phyloP scores from a whole-genome alignment of 352 stramenopile species.

The Phytophthora rubi region DNA sequence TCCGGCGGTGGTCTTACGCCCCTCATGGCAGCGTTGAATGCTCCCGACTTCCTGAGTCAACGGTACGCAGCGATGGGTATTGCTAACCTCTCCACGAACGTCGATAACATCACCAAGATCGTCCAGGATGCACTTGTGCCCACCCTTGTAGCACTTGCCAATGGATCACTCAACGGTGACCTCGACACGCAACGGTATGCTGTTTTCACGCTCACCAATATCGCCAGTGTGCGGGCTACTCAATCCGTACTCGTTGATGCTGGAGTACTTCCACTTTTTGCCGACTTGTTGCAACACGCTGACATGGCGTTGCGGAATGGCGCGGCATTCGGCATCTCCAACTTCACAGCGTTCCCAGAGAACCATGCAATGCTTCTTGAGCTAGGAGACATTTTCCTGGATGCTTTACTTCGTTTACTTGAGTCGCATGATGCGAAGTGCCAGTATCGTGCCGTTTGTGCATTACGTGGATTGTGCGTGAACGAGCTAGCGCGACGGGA shows the following conservation, averaged over 20 bases:
- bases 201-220: slow-evolving; percentile 93
- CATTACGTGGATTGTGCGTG: slow-evolving; percentile 93
- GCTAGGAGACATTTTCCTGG: slow-evolving; percentile 47
- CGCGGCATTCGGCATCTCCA: slow-evolving; percentile 92
- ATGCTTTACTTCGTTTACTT: slow-evolving; percentile 63
- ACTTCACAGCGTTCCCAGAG: slow-evolving; percentile 93
- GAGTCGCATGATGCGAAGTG: slow-evolving; percentile 75
- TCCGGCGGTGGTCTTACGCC: slow-evolving; percentile 89
- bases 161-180: slow-evolving; percentile 84
- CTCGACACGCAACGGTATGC: slow-evolving; percentile 94
- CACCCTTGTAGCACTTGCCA: slow-evolving; percentile 86
- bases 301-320: slow-evolving; percentile 90
- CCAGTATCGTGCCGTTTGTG: slow-evolving; percentile 91
- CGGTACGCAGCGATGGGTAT: slow-evolving; percentile 96
- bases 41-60: slow-evolving; percentile 92
- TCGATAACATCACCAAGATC: slow-evolving; percentile 91
- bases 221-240: slow-evolving; percentile 86
- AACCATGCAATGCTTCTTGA: slow-evolving; percentile 91
- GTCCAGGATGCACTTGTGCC: slow-evolving; percentile 90
- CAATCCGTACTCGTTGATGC: slow-evolving; percentile 87
- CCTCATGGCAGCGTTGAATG: slow-evolving; percentile 90
- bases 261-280: slow-evolving; percentile 76
- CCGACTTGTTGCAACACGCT: slow-evolving; percentile 70
- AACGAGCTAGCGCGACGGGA: slow-evolving; percentile 85
- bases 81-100: slow-evolving; percentile 95